Base-by-base conservation (phyloP, 2,329 filamentous ascomycete species). In the Xylaria sp. region DNA sequence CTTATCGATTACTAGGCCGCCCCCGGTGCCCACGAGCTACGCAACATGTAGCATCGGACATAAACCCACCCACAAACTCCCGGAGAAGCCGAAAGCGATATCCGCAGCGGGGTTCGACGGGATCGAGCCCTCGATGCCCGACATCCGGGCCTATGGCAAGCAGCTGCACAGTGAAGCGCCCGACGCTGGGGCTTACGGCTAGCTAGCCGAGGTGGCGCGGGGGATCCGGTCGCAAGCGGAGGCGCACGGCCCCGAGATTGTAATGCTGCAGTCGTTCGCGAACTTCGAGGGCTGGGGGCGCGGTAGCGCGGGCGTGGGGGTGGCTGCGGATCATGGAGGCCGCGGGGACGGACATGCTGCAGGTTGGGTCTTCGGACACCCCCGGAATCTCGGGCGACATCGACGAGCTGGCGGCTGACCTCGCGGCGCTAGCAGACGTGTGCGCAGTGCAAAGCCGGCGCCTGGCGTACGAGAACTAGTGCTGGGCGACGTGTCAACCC, bases 391-490 rank as follows among this genome's bases (percentile, higher is more conserved):
- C 79, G 0, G 77, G 75, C 0, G 78, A 83, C 5, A 75, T 80
- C 5, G 76, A 78, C 1, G 76, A 80, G 8, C 80, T 90, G 19
- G 84, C 89, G 0, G 70, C 74, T 0, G 89, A 93, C 67, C 79
- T 93, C 0, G 80, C 81, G 1, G 81, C 87, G 58, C 78, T 93
- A 6, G 87, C 85, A 2, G 87, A 90, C 56, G 76, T 90, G 53
- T 79, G 90, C 1, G 83, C 82, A 0, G 72, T 79, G 21, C 81
- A 85, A 47, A 80, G 81, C 0, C 85, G 87, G 71, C 81, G 84
- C 6, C 77, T 93, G 17, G 89, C 90, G 0, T 93, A 93, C 67
- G 90, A 93, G 76, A 92, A 93, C 71, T 93, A 90, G 89, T 92
- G 90, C 75, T 93, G 90, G 90, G 87, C 87, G 0, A 91, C 89